Conservation (phyloP, 805 yeast genomes). For the Jamesozyma lodderae region DNA sequence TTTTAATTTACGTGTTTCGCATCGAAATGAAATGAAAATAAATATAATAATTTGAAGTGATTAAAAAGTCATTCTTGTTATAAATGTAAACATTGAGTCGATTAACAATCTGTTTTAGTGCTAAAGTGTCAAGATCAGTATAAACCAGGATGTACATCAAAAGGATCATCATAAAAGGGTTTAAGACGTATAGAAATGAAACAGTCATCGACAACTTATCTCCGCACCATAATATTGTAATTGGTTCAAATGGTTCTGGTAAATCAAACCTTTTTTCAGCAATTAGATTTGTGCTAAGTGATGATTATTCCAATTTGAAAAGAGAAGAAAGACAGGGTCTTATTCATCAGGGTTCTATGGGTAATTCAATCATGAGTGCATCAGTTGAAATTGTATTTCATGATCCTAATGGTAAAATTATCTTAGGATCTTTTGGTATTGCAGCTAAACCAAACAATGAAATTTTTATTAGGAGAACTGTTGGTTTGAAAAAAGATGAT, state of each 20-base stretch:
- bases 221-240: constrained; percentile 76
- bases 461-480: constrained; percentile 72
- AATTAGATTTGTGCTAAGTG: constrained; percentile 82
- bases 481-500: constrained; percentile 89
- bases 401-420: constrained; percentile 68
- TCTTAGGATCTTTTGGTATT: constrained; percentile 37
- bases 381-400: constrained; percentile 86
- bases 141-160: constrained; percentile 37
- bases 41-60: no score
- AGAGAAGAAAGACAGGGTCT: constrained; percentile 80
- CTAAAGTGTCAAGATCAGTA: no score
- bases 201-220: constrained; percentile 70
- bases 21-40: no score
- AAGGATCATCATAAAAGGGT: constrained; percentile 75
- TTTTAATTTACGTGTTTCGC: no score
- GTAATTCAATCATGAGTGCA: constrained; percentile 84
- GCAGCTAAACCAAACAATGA: constrained; percentile 39
- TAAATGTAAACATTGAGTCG: background rate
- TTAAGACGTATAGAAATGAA: constrained; percentile 82
- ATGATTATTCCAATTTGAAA: constrained; percentile 76
- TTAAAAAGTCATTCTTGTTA: no score
- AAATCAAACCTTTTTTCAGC: constrained; percentile 95
- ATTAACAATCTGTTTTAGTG: no score
- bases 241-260: constrained; percentile 95
- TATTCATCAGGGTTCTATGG: constrained; percentile 76